These are phyloP conservation scores for Umbelopsis sp. DNA, from an alignment of 192 early-diverging fungal genomes.

Conservation along the genomic window DNA sequence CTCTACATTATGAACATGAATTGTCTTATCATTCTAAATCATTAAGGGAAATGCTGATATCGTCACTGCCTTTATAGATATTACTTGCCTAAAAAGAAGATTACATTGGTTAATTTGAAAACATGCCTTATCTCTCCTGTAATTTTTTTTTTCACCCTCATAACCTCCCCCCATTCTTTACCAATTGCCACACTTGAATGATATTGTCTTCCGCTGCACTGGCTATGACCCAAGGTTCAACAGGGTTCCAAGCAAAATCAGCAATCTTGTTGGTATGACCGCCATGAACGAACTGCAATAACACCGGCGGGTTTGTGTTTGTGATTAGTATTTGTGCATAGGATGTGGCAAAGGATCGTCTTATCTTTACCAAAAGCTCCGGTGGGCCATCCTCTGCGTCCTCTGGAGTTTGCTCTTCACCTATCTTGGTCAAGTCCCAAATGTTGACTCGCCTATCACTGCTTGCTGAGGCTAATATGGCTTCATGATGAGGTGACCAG, in stretches of 20 bases:
- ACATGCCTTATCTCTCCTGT: background rate
- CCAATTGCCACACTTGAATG: constrained; percentile 99
- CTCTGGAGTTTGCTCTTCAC: constrained; percentile 96
- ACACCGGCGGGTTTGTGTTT: background rate
- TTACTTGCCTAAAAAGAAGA: constrained; percentile 37
- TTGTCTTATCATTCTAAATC: constrained; percentile 35
- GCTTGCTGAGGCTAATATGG: constrained; percentile 87
- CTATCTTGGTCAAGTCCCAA: constrained; percentile 95
- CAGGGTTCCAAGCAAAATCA: constrained; percentile 94
- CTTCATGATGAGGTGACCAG: constrained; percentile 93
- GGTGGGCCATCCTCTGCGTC: constrained; percentile 99
- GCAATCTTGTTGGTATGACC: constrained; percentile 96
- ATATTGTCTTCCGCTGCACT: constrained; percentile 96
- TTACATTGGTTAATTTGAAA: background rate
- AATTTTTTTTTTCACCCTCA: background rate
- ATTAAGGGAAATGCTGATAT: constrained; percentile 18
- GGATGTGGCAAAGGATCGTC: background rate
- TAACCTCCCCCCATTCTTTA: constrained; percentile 38
- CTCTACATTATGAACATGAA: too few relatives aligned
- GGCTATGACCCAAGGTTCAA: constrained; percentile 94
- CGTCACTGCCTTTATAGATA: constrained; percentile 38
- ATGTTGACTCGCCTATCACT: constrained; percentile 91
- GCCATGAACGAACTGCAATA: constrained; percentile 87
- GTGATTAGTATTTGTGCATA: background rate
- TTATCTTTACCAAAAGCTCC: constrained; percentile 76